Evolutionary conservation across 768 basidiomycete genomes (phyloP).

Genomic region (Chiua virens): DNA sequence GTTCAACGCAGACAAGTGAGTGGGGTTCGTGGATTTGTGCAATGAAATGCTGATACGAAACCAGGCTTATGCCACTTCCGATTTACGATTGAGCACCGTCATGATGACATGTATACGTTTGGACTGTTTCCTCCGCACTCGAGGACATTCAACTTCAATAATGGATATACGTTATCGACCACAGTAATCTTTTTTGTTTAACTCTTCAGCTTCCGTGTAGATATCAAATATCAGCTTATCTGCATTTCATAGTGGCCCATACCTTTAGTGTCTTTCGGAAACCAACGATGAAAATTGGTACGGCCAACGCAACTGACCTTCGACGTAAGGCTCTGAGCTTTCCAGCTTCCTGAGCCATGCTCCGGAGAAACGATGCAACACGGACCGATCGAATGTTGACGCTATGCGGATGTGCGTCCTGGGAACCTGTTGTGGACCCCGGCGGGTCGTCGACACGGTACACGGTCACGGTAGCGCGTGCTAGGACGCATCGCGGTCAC

Average conservation of each 20-base stretch:
- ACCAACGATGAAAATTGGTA: not conserved
- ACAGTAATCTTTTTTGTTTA: not conserved
- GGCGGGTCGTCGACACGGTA: too few relatives aligned
- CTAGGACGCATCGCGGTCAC: too few relatives aligned
- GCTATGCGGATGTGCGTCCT: too few relatives aligned
- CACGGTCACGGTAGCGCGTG: too few relatives aligned
- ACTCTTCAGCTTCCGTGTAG: not conserved
- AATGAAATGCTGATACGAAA: slow-evolving; percentile 3
- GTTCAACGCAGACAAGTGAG: slow-evolving; percentile 82
- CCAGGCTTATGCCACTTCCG: slow-evolving; percentile 64
- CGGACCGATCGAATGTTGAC: too few relatives aligned
- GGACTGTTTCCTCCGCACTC: not conserved
- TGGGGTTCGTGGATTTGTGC: not conserved
- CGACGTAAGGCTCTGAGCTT: slow-evolving; percentile 16
- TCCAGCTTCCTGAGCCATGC: too few relatives aligned
- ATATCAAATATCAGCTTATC: slow-evolving; percentile 26
- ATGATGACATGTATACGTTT: not conserved
- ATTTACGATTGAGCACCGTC: slow-evolving; percentile 56
- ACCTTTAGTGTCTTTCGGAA: not conserved
- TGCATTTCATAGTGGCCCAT: not conserved
- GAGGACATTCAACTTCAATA: slow-evolving; percentile 3
- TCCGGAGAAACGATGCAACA: too few relatives aligned
- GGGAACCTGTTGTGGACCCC: too few relatives aligned
- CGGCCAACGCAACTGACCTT: slow-evolving; percentile 13
- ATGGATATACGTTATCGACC: not conserved